Base-by-base conservation (phyloP, 805 yeast species). In the Zygotorulaspora chibaensis region DNA sequence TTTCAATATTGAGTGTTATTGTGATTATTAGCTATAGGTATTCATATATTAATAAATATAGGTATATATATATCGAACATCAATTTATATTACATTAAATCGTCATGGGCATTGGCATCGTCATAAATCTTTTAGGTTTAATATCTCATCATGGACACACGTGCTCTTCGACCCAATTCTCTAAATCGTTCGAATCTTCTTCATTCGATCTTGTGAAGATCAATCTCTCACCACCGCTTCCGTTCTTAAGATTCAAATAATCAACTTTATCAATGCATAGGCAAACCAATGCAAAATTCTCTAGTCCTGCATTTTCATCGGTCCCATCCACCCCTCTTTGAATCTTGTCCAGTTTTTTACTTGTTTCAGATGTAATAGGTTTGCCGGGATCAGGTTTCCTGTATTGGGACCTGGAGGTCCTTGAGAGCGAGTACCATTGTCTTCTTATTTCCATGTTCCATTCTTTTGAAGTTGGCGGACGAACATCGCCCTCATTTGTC, bases 301-400 rank as follows among this genome's bases (percentile, higher is more conserved):
- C 81, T 45, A 75, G 66, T 0, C 83, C 80, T 23, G 77, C 79
- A 26, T 77, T 81, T 41, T 79, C 81, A 57, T 78, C 75, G 36
- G 78, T 74, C 7, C 95, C 95, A 65, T 87, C 95, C 13, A 87
- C 95, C 10, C 95, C 91, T 54, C 95, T 74, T 39, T 77, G 72
- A 38, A 87, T 82, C 42, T 85, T 77, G 63, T 87, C 95, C 36
- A 87, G 65, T 45, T 72, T 62, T 53, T 77, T 78, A 30, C 72
- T 70, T 46, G 77, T 78, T 35, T 79, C 81, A 7, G 70, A 71
- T 9, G 77, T 76, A 59, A 87, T 58, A 17, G 69, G 66, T 1
- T 80, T 67, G n/a, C 83, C 83, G 2, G 95, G 95, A 1, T 73
- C 66, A 0, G 96, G 96, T 53, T 80, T 82, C 45, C 84, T 76